Evolutionary conservation across 2,329 filamentous ascomycete genomes (phyloP), one percentile per base, ranked within the genome.

Genomic region (Sporothrix phasma): DNA sequence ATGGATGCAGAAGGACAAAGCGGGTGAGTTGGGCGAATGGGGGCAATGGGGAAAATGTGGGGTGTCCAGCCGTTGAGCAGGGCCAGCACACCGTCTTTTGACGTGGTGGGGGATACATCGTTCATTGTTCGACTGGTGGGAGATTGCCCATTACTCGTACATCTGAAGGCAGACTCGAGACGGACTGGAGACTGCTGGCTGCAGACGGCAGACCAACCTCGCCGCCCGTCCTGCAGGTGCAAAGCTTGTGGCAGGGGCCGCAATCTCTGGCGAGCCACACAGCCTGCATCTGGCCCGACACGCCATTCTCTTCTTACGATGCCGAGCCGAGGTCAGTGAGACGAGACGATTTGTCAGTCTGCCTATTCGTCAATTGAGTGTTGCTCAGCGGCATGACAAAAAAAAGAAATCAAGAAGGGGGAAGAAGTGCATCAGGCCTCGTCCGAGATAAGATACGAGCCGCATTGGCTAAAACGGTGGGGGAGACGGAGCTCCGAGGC

Each of bases 231-330:
- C 51, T 58, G 54, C 53, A 43, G 37, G 22, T 43, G 34, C 53
- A 43, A 26, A 22, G 47, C 47, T 31, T 49, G 46, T 26, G 17
- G n/a, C 24, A 51, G 47, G 26, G 24, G 1, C 26, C 15, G 51
- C 59, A 41, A 24, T 62, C 47, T 62, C 37, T 54, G 47, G 29
- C 61, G 61, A 62, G 54, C 61, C 47, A 54, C 47, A 37, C 22
- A 22, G 34, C 34, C 8, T 47, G 17, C 37, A 17, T 31, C 10
- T n/a, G 15, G 22, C 31, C 37, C 34, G 29, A 39, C 59, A 61
- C 45, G 31, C 51, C 43, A 41, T 26, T 43, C 37, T 43, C 22
- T 43, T 26, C 6, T 61, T 19, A 11, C 22, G 24, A 34, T 61
- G 39, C 31, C 45, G 37, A 49, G 37, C 34, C n/a, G 22, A 15